Percentiles rank a stretch among this genome's conserved stretches.
Evolutionary conservation across 31 red algal species (phyloP).

Genomic region (Odonthalia washingtoniensis): DNA sequence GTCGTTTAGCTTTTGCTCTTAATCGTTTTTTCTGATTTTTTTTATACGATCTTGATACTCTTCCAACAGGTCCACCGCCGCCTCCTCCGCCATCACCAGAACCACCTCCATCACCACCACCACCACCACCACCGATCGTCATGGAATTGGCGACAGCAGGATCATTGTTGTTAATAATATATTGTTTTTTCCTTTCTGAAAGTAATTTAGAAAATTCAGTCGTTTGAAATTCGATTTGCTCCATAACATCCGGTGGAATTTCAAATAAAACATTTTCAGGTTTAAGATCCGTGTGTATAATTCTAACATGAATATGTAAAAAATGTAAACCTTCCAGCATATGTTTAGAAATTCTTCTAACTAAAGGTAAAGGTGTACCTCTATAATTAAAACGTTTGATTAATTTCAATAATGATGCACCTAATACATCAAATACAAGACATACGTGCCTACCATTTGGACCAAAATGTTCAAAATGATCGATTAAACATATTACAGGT

Average conservation of each 20-base stretch:
- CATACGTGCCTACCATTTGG: constrained; percentile 91
- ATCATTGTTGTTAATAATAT: constrained; percentile 3
- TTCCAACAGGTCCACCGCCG: constrained; percentile 15
- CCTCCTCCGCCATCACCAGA: neutral
- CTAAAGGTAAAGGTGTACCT: constrained; percentile 72
- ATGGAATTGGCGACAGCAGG: neutral
- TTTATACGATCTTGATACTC: constrained; percentile 28
- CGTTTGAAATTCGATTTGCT: constrained; percentile 55
- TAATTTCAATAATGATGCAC: constrained; percentile 77
- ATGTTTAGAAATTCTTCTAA: constrained; percentile 67
- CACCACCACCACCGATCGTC: neutral
- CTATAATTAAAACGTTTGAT: constrained; percentile 86
- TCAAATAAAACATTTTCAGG: constrained; percentile 96
- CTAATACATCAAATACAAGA: constrained; percentile 94
- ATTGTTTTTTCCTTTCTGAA: constrained; percentile 37
- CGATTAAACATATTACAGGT: constrained; percentile 79
- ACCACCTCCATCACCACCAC: neutral
- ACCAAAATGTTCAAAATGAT: constrained; percentile 86
- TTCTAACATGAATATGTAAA: constrained; percentile 75
- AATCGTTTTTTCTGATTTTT: constrained; percentile 69
- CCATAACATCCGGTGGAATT: constrained; percentile 56
- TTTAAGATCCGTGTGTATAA: constrained; percentile 99
- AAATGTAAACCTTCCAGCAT: constrained; percentile 88
- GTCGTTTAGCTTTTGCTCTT: constrained; percentile 70
- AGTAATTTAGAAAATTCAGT: constrained; percentile 47